Evolutionary conservation across 1,284 basidiomycete species (phyloP).

Genomic region (Leccinum fallax): DNA sequence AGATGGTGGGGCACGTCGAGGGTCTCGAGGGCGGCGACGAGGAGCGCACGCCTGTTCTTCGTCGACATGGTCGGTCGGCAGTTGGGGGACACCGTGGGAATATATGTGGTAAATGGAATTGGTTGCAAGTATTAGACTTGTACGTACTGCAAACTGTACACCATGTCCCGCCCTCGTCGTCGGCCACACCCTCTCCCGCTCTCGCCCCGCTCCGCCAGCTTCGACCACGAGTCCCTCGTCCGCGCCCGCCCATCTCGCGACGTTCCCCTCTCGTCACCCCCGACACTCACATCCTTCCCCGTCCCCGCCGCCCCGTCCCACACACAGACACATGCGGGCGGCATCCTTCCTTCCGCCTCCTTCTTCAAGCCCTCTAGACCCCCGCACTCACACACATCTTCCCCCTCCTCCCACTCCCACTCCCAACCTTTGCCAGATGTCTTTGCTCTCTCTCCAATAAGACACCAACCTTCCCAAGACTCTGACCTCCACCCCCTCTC

Average conservation of each 20-base stretch:
- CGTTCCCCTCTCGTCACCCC: constrained; percentile 34
- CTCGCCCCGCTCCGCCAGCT: constrained; percentile 21
- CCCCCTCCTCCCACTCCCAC: constrained; percentile 21
- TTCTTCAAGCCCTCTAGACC: constrained; percentile 73
- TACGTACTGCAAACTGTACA: too few relatives aligned
- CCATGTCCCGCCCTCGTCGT: constrained; percentile 6
- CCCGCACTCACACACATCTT: constrained; percentile 42
- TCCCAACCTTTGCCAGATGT: constrained; percentile 18
- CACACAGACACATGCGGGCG: constrained; percentile 61
- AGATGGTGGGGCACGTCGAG: constrained; percentile 57
- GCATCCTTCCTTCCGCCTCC: constrained; percentile 71
- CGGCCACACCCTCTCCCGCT: constrained; percentile 14
- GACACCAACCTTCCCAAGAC: constrained; percentile 29
- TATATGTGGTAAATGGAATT: not conserved
- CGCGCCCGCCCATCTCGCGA: constrained; percentile 10
- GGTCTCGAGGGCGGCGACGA: constrained; percentile 54
- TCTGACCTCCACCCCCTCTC: constrained; percentile 34
- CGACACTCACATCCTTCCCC: constrained; percentile 30
- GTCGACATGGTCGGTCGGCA: constrained; percentile 4
- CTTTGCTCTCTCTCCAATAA: constrained; percentile 19
- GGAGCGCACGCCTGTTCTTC: constrained; percentile 36
- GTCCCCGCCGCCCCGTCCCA: constrained; percentile 21
- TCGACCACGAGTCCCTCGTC: constrained; percentile 20
- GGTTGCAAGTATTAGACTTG: not conserved
- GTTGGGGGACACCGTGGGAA: constrained; percentile 18